Evolutionary conservation across 345 rosid species (phyloP), one percentile per base, ranked within the genome.

Genomic region (Corchorus olitorius): DNA sequence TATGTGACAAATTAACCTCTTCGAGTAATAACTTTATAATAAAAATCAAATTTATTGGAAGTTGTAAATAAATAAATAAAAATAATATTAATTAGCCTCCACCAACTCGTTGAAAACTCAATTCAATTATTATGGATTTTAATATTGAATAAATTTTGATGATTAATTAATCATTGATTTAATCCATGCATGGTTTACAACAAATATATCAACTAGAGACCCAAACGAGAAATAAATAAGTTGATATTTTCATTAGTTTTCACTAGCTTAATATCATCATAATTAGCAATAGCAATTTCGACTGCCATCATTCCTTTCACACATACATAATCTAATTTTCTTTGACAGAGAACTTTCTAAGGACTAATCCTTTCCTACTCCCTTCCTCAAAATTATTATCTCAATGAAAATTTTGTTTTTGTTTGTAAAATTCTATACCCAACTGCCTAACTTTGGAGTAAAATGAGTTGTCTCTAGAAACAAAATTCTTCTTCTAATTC

Each of bases 371-470:
- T 54, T 54, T 15, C 16, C 2, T 7, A 15, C 56, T n/a, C 17
- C 22, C 27, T 8, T 55, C 8, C 45, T 16, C 39, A 17, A 3
- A 39, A 7, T 39, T 64, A 17, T 39, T 64, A 11, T 65, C 41
- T 45, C 49, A 55, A 9, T 16, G 14, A 73, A 67, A 34, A 0
- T 14, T 64, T 45, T 76, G 73, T 34, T 79, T 55, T 45, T 56
- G 34, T 68, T 48, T 4, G 2, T 37, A 33, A 20, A 73, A 69
- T 73, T 79, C 79, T 65, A 50, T 37, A 48, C 13, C 13, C 41
- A 64, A 62, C 61, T 60, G 81, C 81, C 81, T 74, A 77, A 77
- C 81, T 74, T 77, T 77, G 8, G 12, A 37, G 17, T 49, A 62
- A 20, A 48, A 58, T 17, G 35, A 14, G 27, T 27, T 15, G 27